A percentile compares a stretch with the other conserved stretches of the same genome.
phyloP scores from a whole-genome alignment of 208 protist species.

The Leishmania aethiopica region DNA sequence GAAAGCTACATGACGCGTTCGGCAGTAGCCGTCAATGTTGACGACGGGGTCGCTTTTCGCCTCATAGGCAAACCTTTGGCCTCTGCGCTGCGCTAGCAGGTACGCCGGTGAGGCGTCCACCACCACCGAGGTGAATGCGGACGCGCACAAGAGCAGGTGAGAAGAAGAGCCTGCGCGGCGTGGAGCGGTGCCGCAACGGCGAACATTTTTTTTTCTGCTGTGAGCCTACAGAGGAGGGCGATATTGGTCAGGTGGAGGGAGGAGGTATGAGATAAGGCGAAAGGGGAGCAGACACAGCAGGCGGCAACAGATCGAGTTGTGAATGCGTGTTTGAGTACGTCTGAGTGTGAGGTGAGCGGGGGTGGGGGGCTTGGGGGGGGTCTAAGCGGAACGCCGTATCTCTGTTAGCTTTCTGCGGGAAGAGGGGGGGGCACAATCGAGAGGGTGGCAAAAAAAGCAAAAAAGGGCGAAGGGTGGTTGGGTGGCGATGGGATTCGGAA shows the following conservation, averaged over 20 bases:
- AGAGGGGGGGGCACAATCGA: neutral
- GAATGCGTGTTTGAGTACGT: too few species aligned
- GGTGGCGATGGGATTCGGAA: neutral
- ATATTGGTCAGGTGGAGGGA: neutral
- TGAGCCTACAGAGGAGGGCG: neutral
- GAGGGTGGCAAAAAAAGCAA: neutral
- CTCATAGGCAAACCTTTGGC: slow-evolving; percentile 16
- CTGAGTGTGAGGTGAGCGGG: too few species aligned
- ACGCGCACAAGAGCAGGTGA: neutral
- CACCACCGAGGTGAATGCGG: neutral
- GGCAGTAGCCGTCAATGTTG: neutral
- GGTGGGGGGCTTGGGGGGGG: neutral
- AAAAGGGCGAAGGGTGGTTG: neutral
- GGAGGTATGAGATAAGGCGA: neutral
- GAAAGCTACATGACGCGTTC: slow-evolving; percentile 15
- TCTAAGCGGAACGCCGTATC: neutral
- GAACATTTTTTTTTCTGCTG: slow-evolving; percentile 1
- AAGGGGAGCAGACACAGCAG: too few species aligned
- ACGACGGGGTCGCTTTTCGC: neutral
- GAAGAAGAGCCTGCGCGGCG: neutral
- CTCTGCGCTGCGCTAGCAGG: slow-evolving; percentile 20
- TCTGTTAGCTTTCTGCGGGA: neutral
- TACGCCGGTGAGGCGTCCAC: slow-evolving; percentile 19
- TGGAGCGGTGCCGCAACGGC: neutral
- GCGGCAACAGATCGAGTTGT: too few species aligned